These are phyloP conservation scores for Penicillium digitatum DNA, from an alignment of 2,329 filamentous ascomycete species.

Conservation along the genomic window DNA sequence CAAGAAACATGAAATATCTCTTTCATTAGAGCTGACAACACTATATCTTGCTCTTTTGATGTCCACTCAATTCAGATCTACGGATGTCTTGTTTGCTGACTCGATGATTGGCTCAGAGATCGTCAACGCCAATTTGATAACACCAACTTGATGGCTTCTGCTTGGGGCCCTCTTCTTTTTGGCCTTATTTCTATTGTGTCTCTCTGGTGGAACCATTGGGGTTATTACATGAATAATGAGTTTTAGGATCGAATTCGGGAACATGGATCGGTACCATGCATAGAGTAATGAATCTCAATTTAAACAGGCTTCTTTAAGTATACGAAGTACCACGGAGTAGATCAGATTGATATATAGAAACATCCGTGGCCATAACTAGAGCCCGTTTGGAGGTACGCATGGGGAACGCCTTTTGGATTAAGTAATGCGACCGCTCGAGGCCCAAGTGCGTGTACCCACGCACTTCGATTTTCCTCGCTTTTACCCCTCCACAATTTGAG, in stretches of 20 bases:
- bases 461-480: slow-evolving; percentile 17
- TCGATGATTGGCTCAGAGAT: not conserved
- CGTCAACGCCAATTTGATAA: not conserved
- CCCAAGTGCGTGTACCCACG: slow-evolving; percentile 4
- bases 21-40: not conserved
- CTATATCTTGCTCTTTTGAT: not conserved
- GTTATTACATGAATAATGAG: slow-evolving; percentile 22
- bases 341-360: not conserved
- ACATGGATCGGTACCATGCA: slow-evolving; percentile 19
- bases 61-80: slow-evolving; percentile 3
- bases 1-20: not conserved
- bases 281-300: slow-evolving; percentile 23
- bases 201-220: slow-evolving; percentile 17
- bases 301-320: not conserved
- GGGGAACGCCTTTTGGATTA: slow-evolving; percentile 13
- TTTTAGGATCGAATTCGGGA: slow-evolving; percentile 13
- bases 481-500: slow-evolving; percentile 28
- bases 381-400: not conserved
- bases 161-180: slow-evolving; percentile 2
- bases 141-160: not conserved
- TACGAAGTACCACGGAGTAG: no score
- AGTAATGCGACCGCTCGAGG: slow-evolving; percentile 17
- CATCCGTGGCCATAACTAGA: not conserved
- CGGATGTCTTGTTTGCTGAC: slow-evolving; percentile 3
- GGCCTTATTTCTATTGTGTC: slow-evolving; percentile 2